Base-by-base conservation (phyloP, 2,329 filamentous ascomycete species). In the Emmonsia crescens region DNA sequence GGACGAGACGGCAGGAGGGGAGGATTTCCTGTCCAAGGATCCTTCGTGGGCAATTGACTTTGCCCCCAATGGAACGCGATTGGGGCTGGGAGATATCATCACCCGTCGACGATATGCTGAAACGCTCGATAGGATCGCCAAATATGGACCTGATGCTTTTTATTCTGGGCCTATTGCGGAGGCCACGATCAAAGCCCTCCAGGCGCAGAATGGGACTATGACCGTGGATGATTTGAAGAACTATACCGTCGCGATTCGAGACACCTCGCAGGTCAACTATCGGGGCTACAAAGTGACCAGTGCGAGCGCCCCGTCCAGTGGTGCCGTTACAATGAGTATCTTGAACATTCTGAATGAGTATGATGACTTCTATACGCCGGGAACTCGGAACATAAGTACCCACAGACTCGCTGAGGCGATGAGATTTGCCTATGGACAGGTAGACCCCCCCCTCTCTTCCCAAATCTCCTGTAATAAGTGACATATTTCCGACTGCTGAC, bases 351-450 rank as follows among this genome's bases (percentile, higher is more conserved):
- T 96, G 74, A 87, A 93, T 73, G 88, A 89, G 21, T 95, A 91
- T 69, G 76, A 82, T 0, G 73, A 77, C 44, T 85, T 93, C 56
- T 85, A 84, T 21, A 76, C 84, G 14, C 74, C 80, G 1, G 76
- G 83, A 51, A 76, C 74, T 21, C 66, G 82, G 24, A 86, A 90
- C 67, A 76, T 95, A 0, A 90, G 86, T 44, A 87, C 87, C 0
- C 94, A 97, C 74, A 84, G 89, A 16, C 82, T 96, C 66, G 85
- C 91, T 69, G 94, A 97, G 78, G 88, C 91, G 14, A 90, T 96
- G 77, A 84, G 91, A 27, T 97, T 96, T 72, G 91, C 85, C 2
- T 97, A 96, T 71, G 91, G 87, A 44, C 73, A 79, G 71, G 76
- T 77, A 46, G 31, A 31, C 42, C 2, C 1, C 55, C 12, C n/a